Evolutionary conservation across 2,329 filamentous ascomycete genomes (phyloP), one percentile per base, ranked within the genome.

Genomic region (Berkeleyomyces rouxiae): DNA sequence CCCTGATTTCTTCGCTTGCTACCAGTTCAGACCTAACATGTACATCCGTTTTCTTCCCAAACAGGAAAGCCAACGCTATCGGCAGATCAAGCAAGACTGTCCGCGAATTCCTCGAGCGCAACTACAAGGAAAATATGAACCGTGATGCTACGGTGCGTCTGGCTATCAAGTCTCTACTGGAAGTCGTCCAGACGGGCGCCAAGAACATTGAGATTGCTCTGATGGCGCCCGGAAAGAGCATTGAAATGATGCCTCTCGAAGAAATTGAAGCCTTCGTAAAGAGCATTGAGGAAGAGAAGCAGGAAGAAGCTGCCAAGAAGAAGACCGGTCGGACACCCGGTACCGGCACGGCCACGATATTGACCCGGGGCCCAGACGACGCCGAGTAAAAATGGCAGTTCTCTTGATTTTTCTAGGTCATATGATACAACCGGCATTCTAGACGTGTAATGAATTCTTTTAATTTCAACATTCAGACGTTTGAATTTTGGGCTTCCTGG

Each of bases 161-260:
- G 69, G 93, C 93, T 6, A 95, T 99, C 79, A 99, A 99, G 80
- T 99, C 93, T 46, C 82, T 99, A 67, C 79, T 99, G 65, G 93
- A 99, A 75, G 93, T 99, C 61, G 93, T 99, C 66, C 93, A 99
- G 77, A 99, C 93, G 2, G 93, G 93, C 67, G 93, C 93, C 61
- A 99, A 99, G 84, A 99, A 99, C 76, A 99, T 99, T 71, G 93
- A 99, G 78, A 97, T 99, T 71, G 93, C 95, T 64, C 86, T 99
- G 72, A 96, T 97, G 90, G 88, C 90, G 6, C 91, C 93, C 5
- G 91, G 90, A 61, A 90, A 96, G 79, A 75, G 81, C 13, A 83
- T 99, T 67, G 91, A 97, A 79, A 91, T 96, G 84, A 82, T 99
- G 68, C 89, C 90, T 2, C 87, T 92, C 40, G 92, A 97, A 74